Conservation (phyloP, 2,329 filamentous ascomycete species). For the Neonectria sp. region DNA sequence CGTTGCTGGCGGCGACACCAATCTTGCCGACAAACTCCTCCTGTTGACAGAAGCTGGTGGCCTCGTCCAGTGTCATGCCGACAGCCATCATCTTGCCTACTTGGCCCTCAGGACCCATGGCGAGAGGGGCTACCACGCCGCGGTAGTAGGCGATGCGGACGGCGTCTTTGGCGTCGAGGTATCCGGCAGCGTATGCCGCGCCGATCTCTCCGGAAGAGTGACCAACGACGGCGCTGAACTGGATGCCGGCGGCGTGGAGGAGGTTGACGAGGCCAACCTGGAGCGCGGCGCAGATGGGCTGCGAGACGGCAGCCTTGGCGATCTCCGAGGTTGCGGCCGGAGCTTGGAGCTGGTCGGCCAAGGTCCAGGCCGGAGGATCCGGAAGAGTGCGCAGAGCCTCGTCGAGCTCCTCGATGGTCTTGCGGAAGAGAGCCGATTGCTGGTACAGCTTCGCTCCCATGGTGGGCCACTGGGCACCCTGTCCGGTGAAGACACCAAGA, state of each 20-base stretch:
- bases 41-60: conserved; percentile 13
- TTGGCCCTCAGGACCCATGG: background rate
- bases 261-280: conserved; percentile 63
- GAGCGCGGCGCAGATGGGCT: conserved; percentile 67
- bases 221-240: conserved; percentile 50
- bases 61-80: conserved; percentile 39
- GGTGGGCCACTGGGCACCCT: conserved; percentile 52
- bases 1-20: conserved; percentile 46
- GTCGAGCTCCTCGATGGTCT: conserved; percentile 42
- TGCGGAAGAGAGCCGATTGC: conserved; percentile 22
- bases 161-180: conserved; percentile 35
- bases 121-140: conserved; percentile 22
- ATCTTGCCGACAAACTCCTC: conserved; percentile 37
- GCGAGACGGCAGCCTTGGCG: conserved; percentile 58
- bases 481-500: conserved; percentile 53
- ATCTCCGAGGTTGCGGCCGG: conserved; percentile 33
- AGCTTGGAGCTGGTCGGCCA: conserved; percentile 44
- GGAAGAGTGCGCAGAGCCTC: conserved; percentile 37
- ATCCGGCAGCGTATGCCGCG: conserved; percentile 54
- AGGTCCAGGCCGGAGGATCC: conserved; percentile 44
- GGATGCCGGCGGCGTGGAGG: conserved; percentile 48
- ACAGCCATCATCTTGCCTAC: conserved; percentile 43
- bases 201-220: conserved; percentile 58
- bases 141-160: conserved; percentile 29
- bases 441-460: conserved; percentile 51